Evolutionary conservation across 106 monocot genomes (phyloP).

Genomic region (Amphibolis antarctica): DNA sequence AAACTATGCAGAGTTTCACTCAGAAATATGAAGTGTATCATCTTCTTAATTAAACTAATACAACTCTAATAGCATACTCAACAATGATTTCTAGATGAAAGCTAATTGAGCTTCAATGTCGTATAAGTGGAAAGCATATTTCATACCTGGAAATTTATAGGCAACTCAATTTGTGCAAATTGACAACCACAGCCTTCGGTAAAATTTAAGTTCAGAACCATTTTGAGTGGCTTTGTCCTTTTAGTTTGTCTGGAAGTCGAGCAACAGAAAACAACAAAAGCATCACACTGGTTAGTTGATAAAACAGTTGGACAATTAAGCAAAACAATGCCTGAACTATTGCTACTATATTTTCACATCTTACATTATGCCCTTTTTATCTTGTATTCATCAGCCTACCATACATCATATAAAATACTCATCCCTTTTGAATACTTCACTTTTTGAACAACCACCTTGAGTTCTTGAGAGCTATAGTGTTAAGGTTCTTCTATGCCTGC

Average conservation of each 20-base stretch:
- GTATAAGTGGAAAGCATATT: neutral
- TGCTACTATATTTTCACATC: neutral
- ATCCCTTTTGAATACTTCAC: too few species aligned
- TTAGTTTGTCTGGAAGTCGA: constrained; percentile 42
- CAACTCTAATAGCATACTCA: too few species aligned
- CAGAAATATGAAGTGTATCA: too few species aligned
- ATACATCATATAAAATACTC: neutral
- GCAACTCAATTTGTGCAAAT: constrained; percentile 35
- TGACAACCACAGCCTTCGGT: constrained; percentile 69
- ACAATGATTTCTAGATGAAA: neutral
- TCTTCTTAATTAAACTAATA: too few species aligned
- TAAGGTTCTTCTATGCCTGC: too few species aligned
- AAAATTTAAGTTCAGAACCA: constrained; percentile 69
- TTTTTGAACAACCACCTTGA: too few species aligned
- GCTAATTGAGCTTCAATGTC: neutral
- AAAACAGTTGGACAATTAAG: neutral
- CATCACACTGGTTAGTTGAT: neutral
- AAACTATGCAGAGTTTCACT: too few species aligned
- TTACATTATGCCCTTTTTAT: neutral
- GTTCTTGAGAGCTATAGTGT: too few species aligned
- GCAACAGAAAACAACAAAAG: neutral
- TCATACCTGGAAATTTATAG: constrained; percentile 56
- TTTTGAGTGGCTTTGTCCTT: constrained; percentile 41
- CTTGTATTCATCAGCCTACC: neutral
- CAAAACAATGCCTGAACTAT: neutral